phyloP scores from a whole-genome alignment of 2,329 filamentous ascomycete genomes.

The Chaetomium sp. region DNA sequence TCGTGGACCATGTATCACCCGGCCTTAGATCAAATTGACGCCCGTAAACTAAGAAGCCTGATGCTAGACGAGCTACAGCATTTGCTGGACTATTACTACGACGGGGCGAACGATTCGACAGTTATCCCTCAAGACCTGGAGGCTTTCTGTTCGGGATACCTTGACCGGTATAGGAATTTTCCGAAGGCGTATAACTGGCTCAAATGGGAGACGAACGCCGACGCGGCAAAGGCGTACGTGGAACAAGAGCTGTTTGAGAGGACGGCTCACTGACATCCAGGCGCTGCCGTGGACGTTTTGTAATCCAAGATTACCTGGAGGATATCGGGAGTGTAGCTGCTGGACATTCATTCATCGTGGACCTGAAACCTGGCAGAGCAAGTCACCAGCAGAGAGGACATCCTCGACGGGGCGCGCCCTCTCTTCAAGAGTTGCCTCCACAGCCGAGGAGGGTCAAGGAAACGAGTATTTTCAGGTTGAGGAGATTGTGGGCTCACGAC shows the following conservation, averaged over 20 bases:
- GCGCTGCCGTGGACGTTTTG: neutral
- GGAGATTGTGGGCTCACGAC: neutral
- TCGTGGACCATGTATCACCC: conserved; percentile 9
- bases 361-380: neutral
- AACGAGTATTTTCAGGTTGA: neutral
- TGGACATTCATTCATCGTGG: neutral
- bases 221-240: neutral
- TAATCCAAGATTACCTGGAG: neutral
- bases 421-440: neutral
- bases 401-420: neutral
- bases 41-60: neutral
- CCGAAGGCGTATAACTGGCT: conserved; percentile 5
- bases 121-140: conserved; percentile 1
- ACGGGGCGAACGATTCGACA: neutral
- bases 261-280: neutral
- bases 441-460: neutral
- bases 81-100: conserved; percentile 1
- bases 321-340: neutral
- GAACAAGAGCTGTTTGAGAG: neutral
- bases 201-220: conserved; percentile 1
- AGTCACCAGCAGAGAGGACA: neutral
- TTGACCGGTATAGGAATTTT: neutral
- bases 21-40: neutral
- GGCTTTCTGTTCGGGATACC: neutral
- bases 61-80: conserved; percentile 1